phyloP scores from a whole-genome alignment of 139 green algal species.

The Chlorella sp. region DNA sequence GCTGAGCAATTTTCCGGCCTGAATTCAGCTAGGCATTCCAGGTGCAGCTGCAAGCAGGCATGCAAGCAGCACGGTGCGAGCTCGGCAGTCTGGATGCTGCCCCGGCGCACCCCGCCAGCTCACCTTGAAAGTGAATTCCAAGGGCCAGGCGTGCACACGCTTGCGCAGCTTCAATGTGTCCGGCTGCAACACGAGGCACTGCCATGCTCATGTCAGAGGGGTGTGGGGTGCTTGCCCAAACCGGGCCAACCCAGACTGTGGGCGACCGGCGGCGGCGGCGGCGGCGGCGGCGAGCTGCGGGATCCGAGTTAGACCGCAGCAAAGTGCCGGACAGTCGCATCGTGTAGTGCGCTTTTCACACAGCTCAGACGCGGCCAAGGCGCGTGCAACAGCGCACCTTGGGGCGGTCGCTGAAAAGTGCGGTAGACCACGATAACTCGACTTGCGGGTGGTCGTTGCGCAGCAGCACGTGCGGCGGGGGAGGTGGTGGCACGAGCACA shows the following conservation, averaged over 20 bases:
- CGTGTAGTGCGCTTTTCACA: neutral
- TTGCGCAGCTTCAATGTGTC: constrained; percentile 53
- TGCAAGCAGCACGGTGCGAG: neutral
- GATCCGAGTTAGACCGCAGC: neutral
- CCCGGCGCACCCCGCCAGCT: neutral
- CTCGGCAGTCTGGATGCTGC: neutral
- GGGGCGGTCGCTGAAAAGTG: constrained; percentile 36
- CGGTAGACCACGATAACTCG: constrained; percentile 18
- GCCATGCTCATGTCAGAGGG: too few relatives aligned
- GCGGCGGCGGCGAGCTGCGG: neutral
- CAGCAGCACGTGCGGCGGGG: constrained; percentile 10
- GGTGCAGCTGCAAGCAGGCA: neutral
- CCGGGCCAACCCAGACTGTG: neutral
- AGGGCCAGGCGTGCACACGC: constrained; percentile 33
- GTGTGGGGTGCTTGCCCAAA: neutral
- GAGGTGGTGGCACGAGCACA: too few relatives aligned
- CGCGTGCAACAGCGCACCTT: constrained; percentile 19
- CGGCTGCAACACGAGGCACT: neutral
- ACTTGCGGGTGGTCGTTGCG: constrained; percentile 39
- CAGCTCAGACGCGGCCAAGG: neutral
- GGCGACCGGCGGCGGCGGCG: neutral
- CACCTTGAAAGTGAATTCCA: constrained; percentile 44
- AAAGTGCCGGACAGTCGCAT: neutral
- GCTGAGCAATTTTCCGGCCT: too few relatives aligned
- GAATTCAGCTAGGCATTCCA: too few relatives aligned